These are phyloP conservation scores for Xylariaceae sp. DNA, from an alignment of 2,329 filamentous ascomycete species.

Conservation along the genomic window DNA sequence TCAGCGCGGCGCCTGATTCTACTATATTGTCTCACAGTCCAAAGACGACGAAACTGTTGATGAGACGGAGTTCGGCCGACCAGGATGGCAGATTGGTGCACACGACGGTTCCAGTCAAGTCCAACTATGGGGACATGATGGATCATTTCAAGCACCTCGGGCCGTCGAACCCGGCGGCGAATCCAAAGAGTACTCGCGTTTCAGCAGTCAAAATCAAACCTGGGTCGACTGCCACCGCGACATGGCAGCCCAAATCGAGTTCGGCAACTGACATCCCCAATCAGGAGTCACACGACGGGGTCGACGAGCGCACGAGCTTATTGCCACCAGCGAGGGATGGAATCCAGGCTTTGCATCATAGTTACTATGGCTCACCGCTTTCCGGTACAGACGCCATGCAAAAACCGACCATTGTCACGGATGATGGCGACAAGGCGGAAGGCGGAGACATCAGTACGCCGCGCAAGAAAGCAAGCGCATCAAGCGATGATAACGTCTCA, in stretches of 20 bases:
- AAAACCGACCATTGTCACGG: slow-evolving; percentile 13
- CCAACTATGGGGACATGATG: slow-evolving; percentile 59
- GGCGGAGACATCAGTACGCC: slow-evolving; percentile 15
- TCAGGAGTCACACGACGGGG: slow-evolving; percentile 22
- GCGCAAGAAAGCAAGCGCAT: slow-evolving; percentile 17
- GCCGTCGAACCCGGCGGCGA: slow-evolving; percentile 62
- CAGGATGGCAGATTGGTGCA: slow-evolving; percentile 48
- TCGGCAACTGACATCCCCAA: slow-evolving; percentile 17
- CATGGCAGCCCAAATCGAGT: slow-evolving; percentile 21
- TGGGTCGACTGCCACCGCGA: slow-evolving; percentile 22
- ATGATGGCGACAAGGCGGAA: slow-evolving; percentile 9
- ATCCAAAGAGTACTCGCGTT: slow-evolving; percentile 58
- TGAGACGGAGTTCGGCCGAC: slow-evolving; percentile 54
- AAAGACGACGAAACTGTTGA: slow-evolving; percentile 54
- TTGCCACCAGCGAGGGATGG: slow-evolving; percentile 59
- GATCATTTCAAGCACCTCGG: slow-evolving; percentile 62
- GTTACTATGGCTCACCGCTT: slow-evolving; percentile 43
- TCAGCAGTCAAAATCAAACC: slow-evolving; percentile 66
- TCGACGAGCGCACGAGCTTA: slow-evolving; percentile 40
- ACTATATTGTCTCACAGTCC: slow-evolving; percentile 42
- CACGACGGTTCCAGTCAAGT: slow-evolving; percentile 51
- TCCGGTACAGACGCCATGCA: slow-evolving; percentile 16
- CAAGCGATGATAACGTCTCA: slow-evolving; percentile 17
- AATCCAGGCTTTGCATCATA: slow-evolving; percentile 55
- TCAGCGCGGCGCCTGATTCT: slow-evolving; percentile 35